Conservation (phyloP, 1,284 basidiomycete genomes). For the Coniferiporia weirii region DNA sequence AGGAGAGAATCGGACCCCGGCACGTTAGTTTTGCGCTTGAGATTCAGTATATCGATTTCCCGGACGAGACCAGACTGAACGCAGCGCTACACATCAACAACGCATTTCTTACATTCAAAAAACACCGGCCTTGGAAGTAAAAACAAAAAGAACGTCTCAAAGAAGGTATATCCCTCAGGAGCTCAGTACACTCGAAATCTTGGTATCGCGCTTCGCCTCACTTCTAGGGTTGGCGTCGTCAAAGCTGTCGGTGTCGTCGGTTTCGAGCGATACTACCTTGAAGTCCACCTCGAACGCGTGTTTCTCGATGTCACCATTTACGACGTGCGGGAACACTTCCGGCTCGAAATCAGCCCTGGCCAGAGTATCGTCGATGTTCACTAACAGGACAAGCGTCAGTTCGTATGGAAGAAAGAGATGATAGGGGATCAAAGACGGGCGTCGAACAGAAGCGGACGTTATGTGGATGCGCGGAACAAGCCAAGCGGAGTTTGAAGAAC, state of each 20-base stretch:
- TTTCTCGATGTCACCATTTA: constrained; percentile 6
- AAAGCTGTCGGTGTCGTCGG: background rate
- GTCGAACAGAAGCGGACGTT: no score
- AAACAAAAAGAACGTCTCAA: no score
- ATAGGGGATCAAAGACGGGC: background rate
- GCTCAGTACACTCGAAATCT: no score
- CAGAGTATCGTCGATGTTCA: constrained; percentile 9
- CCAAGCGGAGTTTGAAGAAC: background rate
- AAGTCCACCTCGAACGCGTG: constrained; percentile 8
- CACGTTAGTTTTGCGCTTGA: no score
- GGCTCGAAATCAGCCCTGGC: constrained; percentile 13
- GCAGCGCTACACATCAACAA: no score
- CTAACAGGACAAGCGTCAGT: background rate
- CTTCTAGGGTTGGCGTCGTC: background rate
- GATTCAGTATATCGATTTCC: no score
- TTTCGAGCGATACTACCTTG: background rate
- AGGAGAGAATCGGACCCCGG: no score
- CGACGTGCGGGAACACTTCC: constrained; percentile 13
- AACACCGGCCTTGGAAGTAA: no score
- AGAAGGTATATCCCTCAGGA: no score
- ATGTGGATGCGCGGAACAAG: no score
- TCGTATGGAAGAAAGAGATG: background rate
- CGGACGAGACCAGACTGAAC: no score
- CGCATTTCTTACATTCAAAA: no score
- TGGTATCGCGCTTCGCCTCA: background rate